phyloP scores from a whole-genome alignment of 2,329 filamentous ascomycete genomes.

The Cryphonectria naterciae region DNA sequence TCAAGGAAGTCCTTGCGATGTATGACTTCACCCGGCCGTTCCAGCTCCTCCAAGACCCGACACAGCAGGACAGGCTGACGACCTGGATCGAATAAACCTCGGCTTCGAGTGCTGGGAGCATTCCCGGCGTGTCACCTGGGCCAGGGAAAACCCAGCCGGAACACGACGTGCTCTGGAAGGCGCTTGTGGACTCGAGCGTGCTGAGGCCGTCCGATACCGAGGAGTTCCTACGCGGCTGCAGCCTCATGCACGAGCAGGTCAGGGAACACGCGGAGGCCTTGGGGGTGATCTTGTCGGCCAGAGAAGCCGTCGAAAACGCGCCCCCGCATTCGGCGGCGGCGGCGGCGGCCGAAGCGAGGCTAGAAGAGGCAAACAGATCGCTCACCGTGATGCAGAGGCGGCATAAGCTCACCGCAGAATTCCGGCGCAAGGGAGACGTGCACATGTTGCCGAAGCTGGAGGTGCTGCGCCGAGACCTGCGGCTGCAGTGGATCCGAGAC shows the following conservation, averaged over 20 bases:
- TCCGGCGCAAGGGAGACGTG: too few relatives aligned
- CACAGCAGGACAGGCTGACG: slow-evolving; percentile 39
- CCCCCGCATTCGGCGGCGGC: too few relatives aligned
- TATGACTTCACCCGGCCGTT: slow-evolving; percentile 38
- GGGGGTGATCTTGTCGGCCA: slow-evolving; percentile 30
- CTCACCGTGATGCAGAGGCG: too few relatives aligned
- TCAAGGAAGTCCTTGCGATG: slow-evolving; percentile 35
- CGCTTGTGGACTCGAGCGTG: slow-evolving; percentile 39
- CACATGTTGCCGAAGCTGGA: slow-evolving; percentile 25
- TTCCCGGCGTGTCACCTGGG: neutral
- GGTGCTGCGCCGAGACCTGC: slow-evolving; percentile 29
- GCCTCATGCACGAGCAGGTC: neutral
- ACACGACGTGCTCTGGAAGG: slow-evolving; percentile 36
- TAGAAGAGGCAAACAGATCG: too few relatives aligned
- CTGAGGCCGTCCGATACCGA: slow-evolving; percentile 37
- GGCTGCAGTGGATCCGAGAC: slow-evolving; percentile 37
- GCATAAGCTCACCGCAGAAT: too few relatives aligned
- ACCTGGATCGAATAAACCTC: slow-evolving; percentile 48
- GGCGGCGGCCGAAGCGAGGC: too few relatives aligned
- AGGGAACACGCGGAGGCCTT: slow-evolving; percentile 30
- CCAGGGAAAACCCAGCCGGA: too few relatives aligned
- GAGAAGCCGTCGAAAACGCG: neutral
- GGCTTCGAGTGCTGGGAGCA: slow-evolving; percentile 33
- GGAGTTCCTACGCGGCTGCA: slow-evolving; percentile 30
- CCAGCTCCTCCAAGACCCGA: slow-evolving; percentile 36